Evolutionary conservation across 257 asterid genomes (phyloP), one percentile per base, ranked within the genome.

Genomic region (Solanum medicagineum): DNA sequence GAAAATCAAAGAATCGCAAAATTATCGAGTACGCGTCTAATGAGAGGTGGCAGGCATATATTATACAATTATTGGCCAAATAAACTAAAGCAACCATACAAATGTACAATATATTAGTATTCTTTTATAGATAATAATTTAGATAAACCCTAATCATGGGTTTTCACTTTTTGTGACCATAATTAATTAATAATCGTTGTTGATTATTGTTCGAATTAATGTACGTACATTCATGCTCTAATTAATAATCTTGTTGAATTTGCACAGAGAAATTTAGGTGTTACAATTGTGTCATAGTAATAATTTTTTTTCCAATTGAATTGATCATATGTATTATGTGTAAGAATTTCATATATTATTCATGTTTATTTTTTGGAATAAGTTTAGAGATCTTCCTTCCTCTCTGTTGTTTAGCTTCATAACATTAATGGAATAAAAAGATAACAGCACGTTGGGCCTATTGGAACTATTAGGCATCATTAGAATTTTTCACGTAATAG

Each of bases 231-330:
- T 19, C 79, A 70, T 70, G 8, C 19, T 5, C 45, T 15, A 70
- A 5, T 90, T 51, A 17, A 32, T 20, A 11, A 85, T 40, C 91
- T 92, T 8, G 85, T 73, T 4, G 91, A 87, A 1, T 90, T 91
- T 60, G 94, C 93, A 8, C 59, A 85, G 2, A 87, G 84, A n/a
- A 19, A 87, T 62, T 86, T 92, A 32, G 90, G 91, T 36, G 17
- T 91, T 19, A 63, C 65, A 17, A 75, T 89, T 83, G 13, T 87
- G 1, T 73, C 74, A 9, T 81, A 81, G 11, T 86, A 84, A 16
- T 24, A n/a, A n/a, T n/a, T 7, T 54, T 24, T 84, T 49, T 10
- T 11, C 29, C 32, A 68, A 36, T 17, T 17, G 15, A 36, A 68
- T 68, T 17, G 32, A 29, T 29, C 32, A 29, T 29, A 29, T 29